phyloP scores from a whole-genome alignment of 306 rosid genomes.

The Casuarina equisetifolia region DNA sequence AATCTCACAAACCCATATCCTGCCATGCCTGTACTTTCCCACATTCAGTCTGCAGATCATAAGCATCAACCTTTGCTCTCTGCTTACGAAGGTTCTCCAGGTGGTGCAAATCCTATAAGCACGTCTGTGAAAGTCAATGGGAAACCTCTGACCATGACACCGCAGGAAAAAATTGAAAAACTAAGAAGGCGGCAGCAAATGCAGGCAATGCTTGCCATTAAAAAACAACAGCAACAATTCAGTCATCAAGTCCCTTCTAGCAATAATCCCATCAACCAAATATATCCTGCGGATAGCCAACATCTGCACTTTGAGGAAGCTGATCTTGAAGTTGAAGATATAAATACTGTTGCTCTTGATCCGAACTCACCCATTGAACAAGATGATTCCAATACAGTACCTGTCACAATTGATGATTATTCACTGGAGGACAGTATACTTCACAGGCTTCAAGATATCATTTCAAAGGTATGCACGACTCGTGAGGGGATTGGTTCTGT shows the following conservation, averaged over 20 bases:
- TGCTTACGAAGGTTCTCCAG: slow-evolving; percentile 47
- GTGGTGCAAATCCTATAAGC: slow-evolving; percentile 36
- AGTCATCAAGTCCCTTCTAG: slow-evolving; percentile 52
- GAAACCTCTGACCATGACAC: slow-evolving; percentile 73
- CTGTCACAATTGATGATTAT: slow-evolving; percentile 48
- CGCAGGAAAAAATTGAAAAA: slow-evolving; percentile 93
- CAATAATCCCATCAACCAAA: slow-evolving; percentile 43
- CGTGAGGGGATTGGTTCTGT: slow-evolving; percentile 34
- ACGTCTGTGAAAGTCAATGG: slow-evolving; percentile 39
- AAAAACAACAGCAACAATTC: slow-evolving; percentile 73
- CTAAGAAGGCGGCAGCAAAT: slow-evolving; percentile 91
- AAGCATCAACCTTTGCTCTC: slow-evolving; percentile 47
- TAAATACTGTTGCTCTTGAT: slow-evolving; percentile 44
- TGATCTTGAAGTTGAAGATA: slow-evolving; percentile 55
- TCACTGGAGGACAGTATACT: slow-evolving; percentile 64
- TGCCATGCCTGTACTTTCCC: slow-evolving; percentile 58
- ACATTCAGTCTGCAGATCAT: slow-evolving; percentile 47
- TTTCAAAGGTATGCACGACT: slow-evolving; percentile 68
- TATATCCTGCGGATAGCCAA: slow-evolving; percentile 46
- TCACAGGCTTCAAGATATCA: slow-evolving; percentile 65
- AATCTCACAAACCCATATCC: slow-evolving; percentile 57
- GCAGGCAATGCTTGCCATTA: slow-evolving; percentile 96
- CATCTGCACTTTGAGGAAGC: slow-evolving; percentile 46
- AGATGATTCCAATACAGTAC: slow-evolving; percentile 68
- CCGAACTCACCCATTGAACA: slow-evolving; percentile 57